phyloP scores from a whole-genome alignment of 306 rosid genomes.

The Citrullus amarus region DNA sequence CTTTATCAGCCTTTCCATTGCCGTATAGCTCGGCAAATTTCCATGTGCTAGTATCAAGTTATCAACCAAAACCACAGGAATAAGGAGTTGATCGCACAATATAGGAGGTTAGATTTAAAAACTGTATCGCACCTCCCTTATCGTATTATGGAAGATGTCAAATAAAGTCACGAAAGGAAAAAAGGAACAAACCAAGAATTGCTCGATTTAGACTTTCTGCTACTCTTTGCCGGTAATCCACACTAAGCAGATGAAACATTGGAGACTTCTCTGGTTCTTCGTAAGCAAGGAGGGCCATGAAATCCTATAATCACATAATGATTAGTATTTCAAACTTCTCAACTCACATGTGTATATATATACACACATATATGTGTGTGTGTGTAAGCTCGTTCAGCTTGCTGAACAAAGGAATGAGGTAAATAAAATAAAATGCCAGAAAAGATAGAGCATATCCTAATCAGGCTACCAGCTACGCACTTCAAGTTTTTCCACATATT shows the following conservation, averaged over 20 bases:
- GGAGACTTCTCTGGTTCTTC: slow-evolving; percentile 91
- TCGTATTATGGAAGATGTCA: not conserved
- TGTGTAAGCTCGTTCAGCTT: not conserved
- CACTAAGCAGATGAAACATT: slow-evolving; percentile 73
- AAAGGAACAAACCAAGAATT: slow-evolving; percentile 61
- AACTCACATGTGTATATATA: no score
- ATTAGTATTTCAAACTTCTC: not conserved
- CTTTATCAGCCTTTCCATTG: slow-evolving; percentile 81
- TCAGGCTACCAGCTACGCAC: slow-evolving; percentile 24
- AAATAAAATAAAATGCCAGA: not conserved
- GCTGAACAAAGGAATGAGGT: not conserved
- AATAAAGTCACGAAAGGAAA: not conserved
- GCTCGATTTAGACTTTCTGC: slow-evolving; percentile 70
- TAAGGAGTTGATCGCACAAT: not conserved
- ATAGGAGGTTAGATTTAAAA: not conserved
- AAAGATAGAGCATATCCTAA: not conserved
- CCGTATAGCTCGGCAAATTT: slow-evolving; percentile 57
- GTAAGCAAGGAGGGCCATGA: slow-evolving; percentile 81
- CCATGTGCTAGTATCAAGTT: slow-evolving; percentile 40
- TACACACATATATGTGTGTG: no score
- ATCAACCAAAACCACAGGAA: slow-evolving; percentile 16
- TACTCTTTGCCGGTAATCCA: slow-evolving; percentile 59
- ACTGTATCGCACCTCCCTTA: not conserved
- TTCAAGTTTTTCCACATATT: slow-evolving; percentile 46
- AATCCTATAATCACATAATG: slow-evolving; percentile 34